These are phyloP conservation scores for Penicillium sp. DNA, from an alignment of 2,329 filamentous ascomycete species.

Conservation along the genomic window DNA sequence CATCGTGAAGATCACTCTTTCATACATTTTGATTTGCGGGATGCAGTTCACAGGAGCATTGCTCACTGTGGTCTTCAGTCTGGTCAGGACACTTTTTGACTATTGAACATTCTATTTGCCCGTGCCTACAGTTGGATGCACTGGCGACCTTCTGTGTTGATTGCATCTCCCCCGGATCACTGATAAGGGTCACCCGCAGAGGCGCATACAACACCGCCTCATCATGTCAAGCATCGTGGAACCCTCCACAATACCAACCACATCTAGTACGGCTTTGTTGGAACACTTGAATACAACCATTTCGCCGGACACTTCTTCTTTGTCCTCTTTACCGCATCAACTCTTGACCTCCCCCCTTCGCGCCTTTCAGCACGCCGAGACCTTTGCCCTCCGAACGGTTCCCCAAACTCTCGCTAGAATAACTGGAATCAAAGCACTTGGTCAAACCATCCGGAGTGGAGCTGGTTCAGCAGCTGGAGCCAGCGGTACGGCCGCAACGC, in stretches of 20 bases:
- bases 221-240: conserved; percentile 30
- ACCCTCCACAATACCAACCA: conserved; percentile 21
- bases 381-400: conserved; percentile 36
- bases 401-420: conserved; percentile 35
- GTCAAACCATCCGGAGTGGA: conserved; percentile 26
- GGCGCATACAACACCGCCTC: conserved; percentile 3
- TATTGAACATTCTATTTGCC: neutral
- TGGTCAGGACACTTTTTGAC: neutral
- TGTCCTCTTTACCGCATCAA: conserved; percentile 33
- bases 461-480: conserved; percentile 17
- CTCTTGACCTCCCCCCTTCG: conserved; percentile 40
- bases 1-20: conserved; percentile 7
- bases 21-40: conserved; percentile 6
- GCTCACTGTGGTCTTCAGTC: conserved; percentile 14
- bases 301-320: conserved; percentile 20
- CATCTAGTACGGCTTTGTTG: conserved; percentile 21
- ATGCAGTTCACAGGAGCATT: conserved; percentile 18
- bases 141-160: conserved; percentile 11
- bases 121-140: neutral
- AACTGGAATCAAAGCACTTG: conserved; percentile 30
- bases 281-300: conserved; percentile 22
- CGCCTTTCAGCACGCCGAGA: conserved; percentile 38
- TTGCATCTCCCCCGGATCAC: conserved; percentile 22
- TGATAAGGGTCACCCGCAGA: conserved; percentile 18
- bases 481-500: conserved; percentile 43